Evolutionary conservation across 2,329 filamentous ascomycete genomes (phyloP).

Genomic region (Colletotrichum tofieldiae): DNA sequence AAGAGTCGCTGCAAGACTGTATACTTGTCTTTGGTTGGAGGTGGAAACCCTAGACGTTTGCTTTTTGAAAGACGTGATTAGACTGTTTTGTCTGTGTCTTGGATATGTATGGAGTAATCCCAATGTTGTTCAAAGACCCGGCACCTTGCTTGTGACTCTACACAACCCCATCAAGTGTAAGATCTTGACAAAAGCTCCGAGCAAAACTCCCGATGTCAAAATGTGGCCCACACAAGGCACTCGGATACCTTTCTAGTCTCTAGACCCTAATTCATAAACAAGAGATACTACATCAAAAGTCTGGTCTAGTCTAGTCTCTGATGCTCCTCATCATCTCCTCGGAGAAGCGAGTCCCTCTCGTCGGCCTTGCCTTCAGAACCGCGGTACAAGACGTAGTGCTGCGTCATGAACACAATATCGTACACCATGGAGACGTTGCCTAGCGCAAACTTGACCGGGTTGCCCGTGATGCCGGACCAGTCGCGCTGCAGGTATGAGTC

Average conservation of each 20-base stretch:
- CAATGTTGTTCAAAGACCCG: background rate
- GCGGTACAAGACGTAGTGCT: constrained; percentile 88
- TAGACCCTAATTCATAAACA: background rate
- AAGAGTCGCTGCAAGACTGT: background rate
- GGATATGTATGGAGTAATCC: constrained; percentile 7
- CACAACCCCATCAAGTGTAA: background rate
- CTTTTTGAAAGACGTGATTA: background rate
- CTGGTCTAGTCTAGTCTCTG: constrained; percentile 42
- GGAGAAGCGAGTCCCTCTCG: constrained; percentile 43
- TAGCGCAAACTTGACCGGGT: constrained; percentile 90
- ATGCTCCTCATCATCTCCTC: constrained; percentile 41
- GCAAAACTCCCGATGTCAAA: background rate
- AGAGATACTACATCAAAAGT: background rate
- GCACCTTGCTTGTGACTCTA: background rate
- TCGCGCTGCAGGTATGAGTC: constrained; percentile 89
- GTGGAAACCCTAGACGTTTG: background rate
- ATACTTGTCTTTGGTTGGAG: no score
- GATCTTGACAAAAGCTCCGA: no score
- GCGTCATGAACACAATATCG: constrained; percentile 87
- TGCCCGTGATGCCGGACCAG: constrained; percentile 92
- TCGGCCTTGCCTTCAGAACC: constrained; percentile 41
- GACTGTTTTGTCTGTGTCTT: constrained; percentile 5
- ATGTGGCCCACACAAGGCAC: background rate
- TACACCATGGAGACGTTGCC: constrained; percentile 90
- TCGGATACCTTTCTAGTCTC: background rate